These are phyloP conservation scores for Mycena vulgaris DNA, from an alignment of 768 basidiomycete species.

Conservation along the genomic window DNA sequence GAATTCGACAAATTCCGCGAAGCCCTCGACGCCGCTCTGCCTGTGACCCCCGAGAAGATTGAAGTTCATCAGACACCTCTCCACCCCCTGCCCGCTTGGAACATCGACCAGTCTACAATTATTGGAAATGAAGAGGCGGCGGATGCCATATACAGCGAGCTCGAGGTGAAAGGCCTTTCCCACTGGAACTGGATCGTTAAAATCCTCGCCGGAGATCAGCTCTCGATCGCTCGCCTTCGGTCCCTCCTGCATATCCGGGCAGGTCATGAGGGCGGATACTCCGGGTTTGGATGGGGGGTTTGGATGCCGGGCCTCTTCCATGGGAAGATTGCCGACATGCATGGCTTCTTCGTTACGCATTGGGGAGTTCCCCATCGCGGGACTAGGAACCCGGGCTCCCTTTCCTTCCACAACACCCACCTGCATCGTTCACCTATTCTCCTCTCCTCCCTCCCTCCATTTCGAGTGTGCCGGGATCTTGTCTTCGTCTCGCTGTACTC, in stretches of 20 bases:
- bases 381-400: slow-evolving; percentile 50
- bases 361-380: slow-evolving; percentile 45
- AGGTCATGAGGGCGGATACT: slow-evolving; percentile 27
- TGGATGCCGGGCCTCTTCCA: slow-evolving; percentile 58
- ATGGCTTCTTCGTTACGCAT: slow-evolving; percentile 49
- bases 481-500: slow-evolving; percentile 43
- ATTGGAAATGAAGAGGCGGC: slow-evolving; percentile 52
- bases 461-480: slow-evolving; percentile 53
- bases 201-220: slow-evolving; percentile 49
- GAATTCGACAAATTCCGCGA: slow-evolving; percentile 44
- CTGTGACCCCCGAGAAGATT: slow-evolving; percentile 42
- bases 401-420: slow-evolving; percentile 53
- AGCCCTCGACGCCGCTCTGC: slow-evolving; percentile 32
- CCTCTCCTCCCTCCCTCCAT: slow-evolving; percentile 51
- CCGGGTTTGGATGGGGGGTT: slow-evolving; percentile 40
- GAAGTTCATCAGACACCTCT: slow-evolving; percentile 46
- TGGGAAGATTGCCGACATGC: slow-evolving; percentile 46
- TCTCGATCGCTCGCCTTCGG: slow-evolving; percentile 52
- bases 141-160: slow-evolving; percentile 46
- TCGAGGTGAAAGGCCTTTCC: slow-evolving; percentile 38
- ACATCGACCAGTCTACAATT: slow-evolving; percentile 55
- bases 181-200: slow-evolving; percentile 46
- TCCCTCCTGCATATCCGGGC: slow-evolving; percentile 48
- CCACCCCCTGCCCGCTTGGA: slow-evolving; percentile 49
- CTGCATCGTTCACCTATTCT: slow-evolving; percentile 54